Percentiles rank a stretch among this genome's conserved stretches.
phyloP scores from a whole-genome alignment of 176 grass and related monocot species.

The Coix lacrymajobi region DNA sequence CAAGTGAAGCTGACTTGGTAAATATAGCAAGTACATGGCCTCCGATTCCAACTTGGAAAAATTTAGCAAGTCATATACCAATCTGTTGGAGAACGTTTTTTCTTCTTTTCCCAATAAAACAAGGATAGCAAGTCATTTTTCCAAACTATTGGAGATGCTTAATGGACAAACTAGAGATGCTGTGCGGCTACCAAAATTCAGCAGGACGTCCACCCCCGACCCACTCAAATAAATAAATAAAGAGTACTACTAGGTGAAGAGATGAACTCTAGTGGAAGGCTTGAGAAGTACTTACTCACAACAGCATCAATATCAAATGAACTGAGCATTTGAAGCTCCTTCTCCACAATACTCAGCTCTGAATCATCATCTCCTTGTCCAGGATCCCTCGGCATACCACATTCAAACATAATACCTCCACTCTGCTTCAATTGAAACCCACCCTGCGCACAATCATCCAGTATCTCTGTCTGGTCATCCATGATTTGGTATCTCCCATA shows the following conservation, averaged over 20 bases:
- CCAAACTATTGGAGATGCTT: too few species aligned
- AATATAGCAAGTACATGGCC: too few species aligned
- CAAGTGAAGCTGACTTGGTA: too few species aligned
- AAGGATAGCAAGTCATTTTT: too few species aligned
- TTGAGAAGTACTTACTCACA: conserved; percentile 31
- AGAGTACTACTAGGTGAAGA: neutral
- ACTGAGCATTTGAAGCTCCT: conserved; percentile 57
- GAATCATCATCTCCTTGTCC: conserved; percentile 17
- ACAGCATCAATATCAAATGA: conserved; percentile 33
- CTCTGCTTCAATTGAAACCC: conserved; percentile 39
- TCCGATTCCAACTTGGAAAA: too few species aligned
- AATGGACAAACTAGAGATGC: conserved; percentile 8
- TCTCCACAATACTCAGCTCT: conserved; percentile 42
- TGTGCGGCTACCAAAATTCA: neutral
- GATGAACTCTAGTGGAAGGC: neutral
- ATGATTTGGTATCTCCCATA: conserved; percentile 91
- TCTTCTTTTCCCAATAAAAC: too few species aligned
- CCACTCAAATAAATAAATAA: neutral
- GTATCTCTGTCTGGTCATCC: conserved; percentile 81
- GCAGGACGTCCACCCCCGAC: neutral
- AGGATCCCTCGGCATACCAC: conserved; percentile 22
- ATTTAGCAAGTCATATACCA: too few species aligned
- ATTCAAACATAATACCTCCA: conserved; percentile 35
- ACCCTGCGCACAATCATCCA: conserved; percentile 57
- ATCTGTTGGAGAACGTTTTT: too few species aligned